Evolutionary conservation across 75 land plant genomes (phyloP), one percentile per base, ranked within the genome.

Genomic region (Picea glauca): DNA sequence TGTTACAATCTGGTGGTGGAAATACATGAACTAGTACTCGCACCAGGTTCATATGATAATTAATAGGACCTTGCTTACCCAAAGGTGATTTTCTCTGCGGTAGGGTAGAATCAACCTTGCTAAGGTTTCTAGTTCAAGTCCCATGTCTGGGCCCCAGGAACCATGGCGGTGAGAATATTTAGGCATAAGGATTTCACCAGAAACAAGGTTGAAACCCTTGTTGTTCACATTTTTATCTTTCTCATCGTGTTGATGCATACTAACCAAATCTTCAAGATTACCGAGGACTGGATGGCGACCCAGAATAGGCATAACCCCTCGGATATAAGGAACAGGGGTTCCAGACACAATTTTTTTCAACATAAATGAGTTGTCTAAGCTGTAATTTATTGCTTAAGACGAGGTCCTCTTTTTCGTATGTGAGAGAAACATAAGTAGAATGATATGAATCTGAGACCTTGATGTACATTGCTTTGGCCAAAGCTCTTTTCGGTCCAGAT

Each of bases 11-110:
- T 46, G 97, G 90, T 65, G 99, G 93, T 77, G 99, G 99, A 58
- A 94, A 94, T 31, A 96, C 99, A 81, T 97, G 94, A 78, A 96
- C 91, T 61, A 91, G 78, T 32, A 98, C 99, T 23, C 99, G 75
- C 99, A 96, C 92, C 35, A 96, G 72, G 80, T 26, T 96, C 99
- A 35, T 87, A 26, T 26, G 26, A 26, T 26, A 26, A 26, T 26
- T 26, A 26, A 26, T 26, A 26, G 72, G 43, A 68, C 46, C 72
- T 68, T 68, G 43, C 20, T 68, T 68, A 6, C 46, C 46, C 5
- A 35, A 5, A 33, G 21, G 72, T 17, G 70, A 66, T 66, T 38
- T 68, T 5, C 50, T 38, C 21, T 68, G n/a, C 18, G 7, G 63
- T 21, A 62, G 18, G 63, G 63, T 21, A 57, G 46, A 75, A 13